These are phyloP conservation scores for Rhodocollybia butyracea DNA, from an alignment of 768 basidiomycete species.

Conservation along the genomic window DNA sequence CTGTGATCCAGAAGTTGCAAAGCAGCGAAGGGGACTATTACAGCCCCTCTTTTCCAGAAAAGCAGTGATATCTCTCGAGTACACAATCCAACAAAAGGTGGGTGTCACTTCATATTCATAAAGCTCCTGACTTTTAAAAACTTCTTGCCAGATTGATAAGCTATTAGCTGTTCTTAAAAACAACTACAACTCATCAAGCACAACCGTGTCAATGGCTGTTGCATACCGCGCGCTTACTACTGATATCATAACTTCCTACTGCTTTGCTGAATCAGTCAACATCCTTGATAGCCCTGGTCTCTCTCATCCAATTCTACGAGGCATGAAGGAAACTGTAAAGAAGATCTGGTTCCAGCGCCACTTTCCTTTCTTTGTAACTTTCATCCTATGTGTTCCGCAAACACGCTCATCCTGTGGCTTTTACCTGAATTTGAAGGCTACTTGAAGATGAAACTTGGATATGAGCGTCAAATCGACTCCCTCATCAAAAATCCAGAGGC, in stretches of 20 bases:
- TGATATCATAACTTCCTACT: constrained; percentile 41
- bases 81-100: constrained; percentile 3
- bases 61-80: constrained; percentile 24
- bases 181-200: constrained; percentile 8
- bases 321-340: constrained; percentile 26
- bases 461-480: constrained; percentile 13
- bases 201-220: constrained; percentile 32
- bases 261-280: constrained; percentile 31
- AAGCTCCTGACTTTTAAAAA: neutral
- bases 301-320: constrained; percentile 27
- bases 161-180: constrained; percentile 21
- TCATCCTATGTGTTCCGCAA: constrained; percentile 12
- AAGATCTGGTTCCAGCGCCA: constrained; percentile 29
- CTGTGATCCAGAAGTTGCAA: constrained; percentile 31
- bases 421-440: constrained; percentile 11
- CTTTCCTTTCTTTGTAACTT: constrained; percentile 24
- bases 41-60: constrained; percentile 36
- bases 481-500: constrained; percentile 12
- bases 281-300: constrained; percentile 31
- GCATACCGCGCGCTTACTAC: constrained; percentile 40
- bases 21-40: constrained; percentile 26
- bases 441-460: constrained; percentile 7
- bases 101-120: too few species aligned
- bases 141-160: constrained; percentile 27
- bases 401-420: constrained; percentile 9